These are phyloP conservation scores for Xylaria multiplex DNA, from an alignment of 2,329 filamentous ascomycete genomes.

Conservation along the genomic window DNA sequence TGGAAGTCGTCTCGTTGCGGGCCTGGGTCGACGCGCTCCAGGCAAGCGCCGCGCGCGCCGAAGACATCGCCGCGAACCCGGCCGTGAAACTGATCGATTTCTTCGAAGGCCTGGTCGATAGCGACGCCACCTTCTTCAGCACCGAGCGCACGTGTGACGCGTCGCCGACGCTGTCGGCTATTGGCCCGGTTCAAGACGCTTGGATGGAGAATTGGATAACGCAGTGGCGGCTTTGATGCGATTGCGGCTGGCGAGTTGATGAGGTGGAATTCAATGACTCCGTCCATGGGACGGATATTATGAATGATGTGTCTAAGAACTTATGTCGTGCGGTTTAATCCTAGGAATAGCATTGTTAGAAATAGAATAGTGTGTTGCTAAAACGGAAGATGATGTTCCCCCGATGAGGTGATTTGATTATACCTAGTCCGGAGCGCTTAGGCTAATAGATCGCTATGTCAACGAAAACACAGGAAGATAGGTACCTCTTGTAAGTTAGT, in stretches of 20 bases:
- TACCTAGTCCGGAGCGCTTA: no score
- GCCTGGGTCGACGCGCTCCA: slow-evolving; percentile 37
- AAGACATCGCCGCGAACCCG: slow-evolving; percentile 30
- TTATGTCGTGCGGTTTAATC: no score
- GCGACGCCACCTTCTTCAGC: not conserved
- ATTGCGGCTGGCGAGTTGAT: not conserved
- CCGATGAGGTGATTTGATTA: no score
- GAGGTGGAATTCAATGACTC: no score
- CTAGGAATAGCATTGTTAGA: no score
- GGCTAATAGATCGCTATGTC: no score
- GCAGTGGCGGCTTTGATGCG: slow-evolving; percentile 26
- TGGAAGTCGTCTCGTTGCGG: slow-evolving; percentile 33
- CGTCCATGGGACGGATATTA: no score
- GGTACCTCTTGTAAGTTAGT: no score
- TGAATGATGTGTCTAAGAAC: no score
- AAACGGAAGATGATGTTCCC: no score
- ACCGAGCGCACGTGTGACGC: slow-evolving; percentile 17
- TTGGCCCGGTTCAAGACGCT: slow-evolving; percentile 18
- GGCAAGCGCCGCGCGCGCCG: slow-evolving; percentile 27
- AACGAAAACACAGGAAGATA: no score
- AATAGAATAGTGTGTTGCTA: no score
- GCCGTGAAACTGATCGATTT: slow-evolving; percentile 34
- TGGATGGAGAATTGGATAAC: slow-evolving; percentile 39
- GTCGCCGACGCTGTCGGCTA: slow-evolving; percentile 24
- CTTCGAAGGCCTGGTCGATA: slow-evolving; percentile 30